A percentile compares a stretch with the other conserved stretches of the same genome.
These are phyloP conservation scores for Dipteronia dyeriana DNA, from an alignment of 345 rosid genomes.

Conservation along the genomic window DNA sequence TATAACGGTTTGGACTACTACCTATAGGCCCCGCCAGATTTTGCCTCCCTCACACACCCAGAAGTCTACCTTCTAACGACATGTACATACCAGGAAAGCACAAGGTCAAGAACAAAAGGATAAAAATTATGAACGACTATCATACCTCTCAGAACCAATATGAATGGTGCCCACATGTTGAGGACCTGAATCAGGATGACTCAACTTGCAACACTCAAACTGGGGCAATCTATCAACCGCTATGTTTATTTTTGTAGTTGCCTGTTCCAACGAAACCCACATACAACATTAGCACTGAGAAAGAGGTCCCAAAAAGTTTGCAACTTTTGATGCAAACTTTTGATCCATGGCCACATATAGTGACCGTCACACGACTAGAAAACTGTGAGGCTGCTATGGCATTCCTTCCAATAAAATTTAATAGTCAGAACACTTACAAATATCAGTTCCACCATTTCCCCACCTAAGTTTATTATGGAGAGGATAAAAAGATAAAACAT, in stretches of 20 bases:
- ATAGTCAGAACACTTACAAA: neutral
- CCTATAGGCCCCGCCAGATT: neutral
- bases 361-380: neutral
- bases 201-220: conserved; percentile 44
- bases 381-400: neutral
- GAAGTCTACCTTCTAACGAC: neutral
- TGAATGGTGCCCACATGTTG: conserved; percentile 60
- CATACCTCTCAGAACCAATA: conserved; percentile 56
- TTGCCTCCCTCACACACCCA: neutral
- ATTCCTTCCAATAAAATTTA: neutral
- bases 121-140: neutral
- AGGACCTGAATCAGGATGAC: conserved; percentile 48
- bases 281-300: neutral
- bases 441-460: neutral
- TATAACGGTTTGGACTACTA: neutral
- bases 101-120: neutral
- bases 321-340: neutral
- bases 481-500: neutral
- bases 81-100: neutral
- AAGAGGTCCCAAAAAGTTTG: neutral
- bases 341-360: neutral
- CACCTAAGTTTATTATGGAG: neutral
- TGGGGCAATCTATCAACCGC: conserved; percentile 51
- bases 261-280: conserved; percentile 36
- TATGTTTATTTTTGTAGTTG: conserved; percentile 52